Evolutionary conservation across 2,329 filamentous ascomycete species (phyloP), one percentile per base, ranked within the genome.

Genomic region (Pseudopyrenochaeta lycopersici): DNA sequence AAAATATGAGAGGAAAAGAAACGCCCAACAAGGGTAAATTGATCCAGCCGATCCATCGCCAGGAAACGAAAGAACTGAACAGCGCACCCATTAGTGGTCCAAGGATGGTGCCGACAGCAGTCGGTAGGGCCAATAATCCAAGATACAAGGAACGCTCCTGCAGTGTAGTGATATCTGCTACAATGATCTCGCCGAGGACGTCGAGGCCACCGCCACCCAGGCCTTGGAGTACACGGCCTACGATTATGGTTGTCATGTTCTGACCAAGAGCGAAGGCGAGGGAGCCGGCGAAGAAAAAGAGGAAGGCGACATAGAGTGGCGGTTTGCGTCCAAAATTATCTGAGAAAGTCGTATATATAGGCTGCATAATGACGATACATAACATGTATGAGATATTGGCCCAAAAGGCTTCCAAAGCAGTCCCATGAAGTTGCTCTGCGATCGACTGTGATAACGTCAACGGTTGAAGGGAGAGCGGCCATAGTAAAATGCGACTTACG

Each of bases 81-180:
- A 73, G 71, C 12, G 79, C 82, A 4, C 82, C 82, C 3, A 84
- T 64, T 1, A 84, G 58, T 0, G 82, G 83, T 0, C 82, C 83
- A 11, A 77, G 64, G 1, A 77, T 77, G 3, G 76, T 78, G 5
- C 81, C 82, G n/a, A 83, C 58, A 0, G 80, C 81, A 81, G 80
- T 85, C 38, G 83, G 77, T 3, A 78, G 73, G 46, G 80, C 77
- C 18, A 80, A 73, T 2, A 82, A 54, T 0, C 80, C 82, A 9
- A 84, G 66, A 51, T 79, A 84, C 2, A 84, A 58, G 41, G 73
- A 77, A 7, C 80, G 74, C 15, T 66, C 53, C 18, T 78, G 72
- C 45, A 84, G 73, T 27, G 79, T 82, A 56, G 84, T 84, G n/a
- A 85, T 67, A 69, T 85, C 83, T 0, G 76, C 78, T 20, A 85